Evolutionary conservation across 78 protist species (phyloP).

Genomic region (Dictyostelium purpureum): DNA sequence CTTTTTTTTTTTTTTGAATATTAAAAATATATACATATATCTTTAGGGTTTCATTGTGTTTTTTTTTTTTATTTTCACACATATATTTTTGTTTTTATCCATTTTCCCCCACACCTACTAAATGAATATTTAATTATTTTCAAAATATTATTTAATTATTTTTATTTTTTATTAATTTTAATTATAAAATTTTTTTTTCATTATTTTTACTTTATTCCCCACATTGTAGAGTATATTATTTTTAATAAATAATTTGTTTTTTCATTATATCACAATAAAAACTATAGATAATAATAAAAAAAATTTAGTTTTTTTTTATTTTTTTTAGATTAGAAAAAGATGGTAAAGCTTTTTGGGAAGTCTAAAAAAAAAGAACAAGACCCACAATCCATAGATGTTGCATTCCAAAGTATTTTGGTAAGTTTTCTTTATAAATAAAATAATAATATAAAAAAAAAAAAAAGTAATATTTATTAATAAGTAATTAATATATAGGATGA

Average conservation of each 20-base stretch:
- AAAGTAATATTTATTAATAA: not conserved
- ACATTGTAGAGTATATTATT: too few species aligned
- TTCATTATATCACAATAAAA: not conserved
- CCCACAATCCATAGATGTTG: slow-evolving; percentile 28
- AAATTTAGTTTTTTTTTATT: not conserved
- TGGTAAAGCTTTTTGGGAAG: slow-evolving; percentile 34
- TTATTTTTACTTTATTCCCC: not conserved
- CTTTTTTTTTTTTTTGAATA: not conserved
- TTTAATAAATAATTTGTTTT: not conserved
- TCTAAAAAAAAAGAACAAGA: slow-evolving; percentile 27
- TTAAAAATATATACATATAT: too few species aligned
- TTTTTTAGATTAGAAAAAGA: not conserved
- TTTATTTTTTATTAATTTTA: not conserved
- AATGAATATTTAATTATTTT: not conserved
- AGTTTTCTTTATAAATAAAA: too few species aligned
- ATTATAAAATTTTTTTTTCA: not conserved
- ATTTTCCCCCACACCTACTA: not conserved
- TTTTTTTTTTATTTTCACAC: not conserved
- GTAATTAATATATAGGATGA: slow-evolving; percentile 24
- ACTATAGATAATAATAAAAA: not conserved
- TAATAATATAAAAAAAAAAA: not conserved
- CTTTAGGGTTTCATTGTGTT: not conserved
- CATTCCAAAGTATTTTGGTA: slow-evolving; percentile 52
- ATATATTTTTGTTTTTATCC: too few species aligned
- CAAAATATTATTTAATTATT: not conserved